Percentiles rank a stretch among this genome's conserved stretches.
These are phyloP conservation scores for Aspergillus carlsbadensis DNA, from an alignment of 495 filamentous ascomycete species.

Conservation along the genomic window DNA sequence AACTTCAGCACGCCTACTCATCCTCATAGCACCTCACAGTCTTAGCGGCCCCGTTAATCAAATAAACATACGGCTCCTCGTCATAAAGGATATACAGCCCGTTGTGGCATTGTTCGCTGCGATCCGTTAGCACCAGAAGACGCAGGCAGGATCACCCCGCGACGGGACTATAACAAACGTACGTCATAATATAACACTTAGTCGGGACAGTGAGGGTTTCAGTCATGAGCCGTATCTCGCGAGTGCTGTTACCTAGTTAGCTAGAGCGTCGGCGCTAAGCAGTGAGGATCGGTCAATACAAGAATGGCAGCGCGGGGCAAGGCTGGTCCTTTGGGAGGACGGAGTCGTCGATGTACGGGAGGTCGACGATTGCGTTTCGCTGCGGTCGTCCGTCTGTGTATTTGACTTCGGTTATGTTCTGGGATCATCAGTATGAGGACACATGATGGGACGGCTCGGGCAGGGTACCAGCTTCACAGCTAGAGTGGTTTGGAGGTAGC, in stretches of 20 bases:
- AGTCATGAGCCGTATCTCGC: not conserved
- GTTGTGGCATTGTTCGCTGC: not conserved
- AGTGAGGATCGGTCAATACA: not conserved
- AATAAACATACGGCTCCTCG: not conserved
- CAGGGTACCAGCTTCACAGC: not conserved
- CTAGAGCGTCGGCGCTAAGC: not conserved
- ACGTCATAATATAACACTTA: not conserved
- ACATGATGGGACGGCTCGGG: too few species aligned
- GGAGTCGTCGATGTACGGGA: slow-evolving; percentile 1
- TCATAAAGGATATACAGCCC: not conserved
- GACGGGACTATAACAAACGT: not conserved
- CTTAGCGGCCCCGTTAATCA: not conserved
- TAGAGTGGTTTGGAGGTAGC: too few species aligned
- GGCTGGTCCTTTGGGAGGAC: slow-evolving; percentile 2
- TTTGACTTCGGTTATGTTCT: not conserved
- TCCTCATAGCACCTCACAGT: slow-evolving; percentile 1
- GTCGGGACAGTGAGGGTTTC: slow-evolving; percentile 1
- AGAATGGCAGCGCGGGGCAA: not conserved
- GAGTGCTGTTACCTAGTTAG: too few species aligned
- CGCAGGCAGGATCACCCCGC: too few species aligned
- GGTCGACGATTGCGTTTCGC: not conserved
- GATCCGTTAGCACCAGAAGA: not conserved
- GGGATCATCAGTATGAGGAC: not conserved
- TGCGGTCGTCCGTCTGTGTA: not conserved
- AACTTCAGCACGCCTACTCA: too few species aligned